These are phyloP conservation scores for Trichoderma orchidacearum DNA, from an alignment of 495 filamentous ascomycete species.

Conservation along the genomic window DNA sequence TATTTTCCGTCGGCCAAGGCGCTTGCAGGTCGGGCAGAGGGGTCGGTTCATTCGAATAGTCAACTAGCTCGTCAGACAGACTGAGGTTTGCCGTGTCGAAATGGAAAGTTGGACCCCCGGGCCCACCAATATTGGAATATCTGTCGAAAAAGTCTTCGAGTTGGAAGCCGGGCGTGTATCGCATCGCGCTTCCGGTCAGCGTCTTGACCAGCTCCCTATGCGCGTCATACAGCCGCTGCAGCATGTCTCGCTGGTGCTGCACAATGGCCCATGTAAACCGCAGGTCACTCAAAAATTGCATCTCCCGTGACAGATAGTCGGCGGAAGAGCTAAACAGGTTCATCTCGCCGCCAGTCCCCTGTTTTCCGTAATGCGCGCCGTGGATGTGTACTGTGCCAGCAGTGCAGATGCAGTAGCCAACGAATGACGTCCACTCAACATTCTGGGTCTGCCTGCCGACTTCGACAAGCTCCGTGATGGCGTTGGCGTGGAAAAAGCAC, in stretches of 20 bases:
- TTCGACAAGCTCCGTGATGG: conserved; percentile 71
- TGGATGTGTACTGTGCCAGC: conserved; percentile 79
- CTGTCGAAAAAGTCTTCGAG: conserved; percentile 80
- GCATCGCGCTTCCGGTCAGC: conserved; percentile 39
- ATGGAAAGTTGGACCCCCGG: conserved; percentile 25
- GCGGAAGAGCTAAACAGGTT: conserved; percentile 37
- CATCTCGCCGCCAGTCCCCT: conserved; percentile 46
- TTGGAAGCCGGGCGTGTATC: conserved; percentile 66
- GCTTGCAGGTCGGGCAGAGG: conserved; percentile 27
- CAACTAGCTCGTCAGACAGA: conserved; percentile 38
- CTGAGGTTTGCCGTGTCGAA: conserved; percentile 38
- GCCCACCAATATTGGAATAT: conserved; percentile 38
- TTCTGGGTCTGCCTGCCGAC: conserved; percentile 50
- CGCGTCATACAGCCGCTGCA: conserved; percentile 57
- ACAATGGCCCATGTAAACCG: conserved; percentile 62
- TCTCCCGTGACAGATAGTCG: conserved; percentile 61
- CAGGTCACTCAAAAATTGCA: conserved; percentile 63
- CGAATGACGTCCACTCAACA: conserved; percentile 72
- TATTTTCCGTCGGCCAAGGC: conserved; percentile 13
- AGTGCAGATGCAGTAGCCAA: conserved; percentile 69
- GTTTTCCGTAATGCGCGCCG: conserved; percentile 60
- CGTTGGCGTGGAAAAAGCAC: conserved; percentile 78
- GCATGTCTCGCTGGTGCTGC: conserved; percentile 63
- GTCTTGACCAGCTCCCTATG: conserved; percentile 64
- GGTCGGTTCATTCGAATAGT: conserved; percentile 33